These are phyloP conservation scores for Dendrocalamus latiflorus DNA, from an alignment of 202 grass and related monocot genomes.

Conservation along the genomic window DNA sequence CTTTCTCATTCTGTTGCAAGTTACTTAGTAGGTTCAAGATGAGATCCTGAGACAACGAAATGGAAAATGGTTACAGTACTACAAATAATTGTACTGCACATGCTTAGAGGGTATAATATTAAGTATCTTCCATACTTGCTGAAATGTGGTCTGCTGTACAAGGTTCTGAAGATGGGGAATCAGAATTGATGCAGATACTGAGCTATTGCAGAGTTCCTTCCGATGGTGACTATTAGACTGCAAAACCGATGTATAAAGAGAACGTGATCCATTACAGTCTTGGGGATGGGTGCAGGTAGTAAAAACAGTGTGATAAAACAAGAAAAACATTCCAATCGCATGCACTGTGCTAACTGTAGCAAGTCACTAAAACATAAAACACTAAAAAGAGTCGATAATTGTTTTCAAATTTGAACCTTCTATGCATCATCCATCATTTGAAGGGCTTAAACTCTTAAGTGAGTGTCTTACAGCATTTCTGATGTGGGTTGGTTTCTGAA, in stretches of 20 bases:
- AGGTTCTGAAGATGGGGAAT: conserved; percentile 96
- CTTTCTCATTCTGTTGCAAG: conserved; percentile 71
- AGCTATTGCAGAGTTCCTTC: conserved; percentile 58
- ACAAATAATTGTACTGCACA: background rate
- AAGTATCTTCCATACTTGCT: conserved; percentile 61
- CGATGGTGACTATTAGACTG: conserved; percentile 44
- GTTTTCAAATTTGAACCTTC: background rate
- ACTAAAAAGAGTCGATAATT: background rate
- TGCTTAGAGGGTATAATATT: conserved; percentile 11
- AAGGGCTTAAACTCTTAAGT: background rate
- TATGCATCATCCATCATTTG: background rate
- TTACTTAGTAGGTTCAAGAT: conserved; percentile 73
- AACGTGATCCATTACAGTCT: background rate
- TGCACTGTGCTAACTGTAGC: background rate
- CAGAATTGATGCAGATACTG: conserved; percentile 65
- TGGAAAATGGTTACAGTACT: background rate
- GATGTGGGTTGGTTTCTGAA: too few species aligned
- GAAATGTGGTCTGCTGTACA: conserved; percentile 86
- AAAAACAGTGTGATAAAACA: background rate
- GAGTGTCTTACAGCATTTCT: background rate
- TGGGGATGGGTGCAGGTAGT: background rate
- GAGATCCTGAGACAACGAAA: conserved; percentile 55
- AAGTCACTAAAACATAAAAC: background rate
- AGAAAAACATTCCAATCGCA: background rate
- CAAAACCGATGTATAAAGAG: conserved; percentile 11